Evolutionary conservation across 441 rosid species (phyloP).

Genomic region (Adansonia madagascariensis): DNA sequence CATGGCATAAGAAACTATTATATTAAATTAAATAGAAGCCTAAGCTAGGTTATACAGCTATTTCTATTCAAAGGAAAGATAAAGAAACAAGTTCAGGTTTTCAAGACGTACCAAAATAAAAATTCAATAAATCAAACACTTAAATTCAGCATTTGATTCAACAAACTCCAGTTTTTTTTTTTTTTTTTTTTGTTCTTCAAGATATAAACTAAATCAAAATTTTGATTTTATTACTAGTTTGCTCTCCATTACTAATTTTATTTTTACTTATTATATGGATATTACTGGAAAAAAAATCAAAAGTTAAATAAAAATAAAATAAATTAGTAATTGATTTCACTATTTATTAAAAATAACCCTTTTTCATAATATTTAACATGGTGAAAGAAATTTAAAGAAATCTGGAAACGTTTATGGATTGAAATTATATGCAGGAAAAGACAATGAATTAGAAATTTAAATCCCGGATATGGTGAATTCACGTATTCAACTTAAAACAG

Average conservation of each 20-base stretch:
- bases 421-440: conserved; percentile 6
- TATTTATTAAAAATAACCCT: background rate
- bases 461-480: background rate
- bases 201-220: no score
- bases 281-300: background rate
- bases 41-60: background rate
- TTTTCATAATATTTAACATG: background rate
- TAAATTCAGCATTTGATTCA: background rate
- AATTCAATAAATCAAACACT: background rate
- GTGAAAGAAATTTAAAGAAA: background rate
- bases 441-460: background rate
- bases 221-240: no score
- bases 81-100: background rate
- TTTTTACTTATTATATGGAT: no score
- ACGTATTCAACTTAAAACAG: background rate
- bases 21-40: background rate
- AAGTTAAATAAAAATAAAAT: background rate
- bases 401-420: background rate
- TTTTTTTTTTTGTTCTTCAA: background rate
- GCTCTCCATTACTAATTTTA: no score
- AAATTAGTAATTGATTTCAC: background rate
- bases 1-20: no score
- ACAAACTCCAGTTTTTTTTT: background rate
- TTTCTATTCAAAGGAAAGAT: background rate
- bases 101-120: background rate